Evolutionary conservation across 257 asterid species (phyloP).

Genomic region (Solanum bulbocastanum): DNA sequence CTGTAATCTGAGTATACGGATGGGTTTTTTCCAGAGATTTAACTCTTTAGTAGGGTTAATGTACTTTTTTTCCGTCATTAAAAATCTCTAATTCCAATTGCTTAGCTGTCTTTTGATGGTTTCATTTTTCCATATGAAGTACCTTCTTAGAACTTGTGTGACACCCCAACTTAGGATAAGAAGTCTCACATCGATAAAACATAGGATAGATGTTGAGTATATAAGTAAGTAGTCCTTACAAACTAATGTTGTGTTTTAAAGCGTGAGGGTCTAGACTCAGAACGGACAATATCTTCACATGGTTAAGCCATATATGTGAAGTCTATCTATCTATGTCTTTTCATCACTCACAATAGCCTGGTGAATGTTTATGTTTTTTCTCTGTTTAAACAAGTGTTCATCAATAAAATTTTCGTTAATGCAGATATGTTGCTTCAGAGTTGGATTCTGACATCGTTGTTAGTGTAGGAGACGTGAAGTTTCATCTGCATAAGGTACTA

Average conservation of each 20-base stretch:
- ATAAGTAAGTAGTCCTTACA: neutral
- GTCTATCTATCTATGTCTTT: neutral
- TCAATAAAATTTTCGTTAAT: neutral
- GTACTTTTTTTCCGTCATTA: neutral
- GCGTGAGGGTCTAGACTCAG: neutral
- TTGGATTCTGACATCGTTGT: constrained; percentile 69
- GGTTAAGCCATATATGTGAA: neutral
- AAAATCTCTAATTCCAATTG: neutral
- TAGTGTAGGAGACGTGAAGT: constrained; percentile 11
- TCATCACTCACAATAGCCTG: neutral
- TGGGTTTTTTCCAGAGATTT: neutral
- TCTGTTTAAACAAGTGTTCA: neutral
- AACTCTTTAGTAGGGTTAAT: neutral
- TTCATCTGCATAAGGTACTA: constrained; percentile 85
- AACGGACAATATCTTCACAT: no score
- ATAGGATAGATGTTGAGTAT: neutral
- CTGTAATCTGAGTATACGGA: neutral
- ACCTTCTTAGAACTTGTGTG: neutral
- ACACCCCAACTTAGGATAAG: neutral
- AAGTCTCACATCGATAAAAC: neutral
- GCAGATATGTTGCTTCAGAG: constrained; percentile 84
- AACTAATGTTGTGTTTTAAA: neutral
- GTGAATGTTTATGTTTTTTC: neutral
- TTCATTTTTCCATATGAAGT: neutral
- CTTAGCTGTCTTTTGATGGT: neutral